Percentiles rank a stretch among this genome's conserved stretches.
These are phyloP conservation scores for Knufia fluminis DNA, from an alignment of 2,329 filamentous ascomycete species.

Conservation along the genomic window DNA sequence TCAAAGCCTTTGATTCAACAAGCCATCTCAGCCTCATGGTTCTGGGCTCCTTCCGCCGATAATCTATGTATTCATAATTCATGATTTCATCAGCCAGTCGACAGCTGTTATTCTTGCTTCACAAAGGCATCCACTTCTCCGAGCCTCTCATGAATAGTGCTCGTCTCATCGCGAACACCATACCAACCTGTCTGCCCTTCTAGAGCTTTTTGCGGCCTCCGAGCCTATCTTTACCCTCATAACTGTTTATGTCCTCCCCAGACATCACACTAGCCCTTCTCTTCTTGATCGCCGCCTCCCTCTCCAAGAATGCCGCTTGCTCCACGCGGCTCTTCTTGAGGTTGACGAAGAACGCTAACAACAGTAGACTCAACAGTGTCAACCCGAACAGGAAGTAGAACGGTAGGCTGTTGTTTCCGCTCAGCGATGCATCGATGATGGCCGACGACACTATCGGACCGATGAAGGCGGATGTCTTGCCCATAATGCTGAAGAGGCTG, in stretches of 20 bases:
- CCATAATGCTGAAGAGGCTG: conserved; percentile 54
- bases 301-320: conserved; percentile 47
- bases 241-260: too few species aligned
- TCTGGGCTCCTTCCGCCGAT: too few species aligned
- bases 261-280: conserved; percentile 18
- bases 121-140: too few species aligned
- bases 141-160: too few species aligned
- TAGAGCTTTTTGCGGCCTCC: background rate
- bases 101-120: too few species aligned
- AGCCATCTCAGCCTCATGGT: too few species aligned
- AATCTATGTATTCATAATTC: too few species aligned
- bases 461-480: conserved; percentile 60
- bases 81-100: too few species aligned
- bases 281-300: conserved; percentile 24
- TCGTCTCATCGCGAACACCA: too few species aligned
- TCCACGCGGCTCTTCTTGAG: conserved; percentile 51
- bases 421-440: conserved; percentile 54
- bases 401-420: conserved; percentile 49
- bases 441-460: conserved; percentile 60
- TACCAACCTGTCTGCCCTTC: background rate
- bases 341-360: conserved; percentile 50
- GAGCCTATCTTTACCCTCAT: background rate
- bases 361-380: conserved; percentile 45
- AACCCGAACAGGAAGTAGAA: conserved; percentile 59
- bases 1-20: too few species aligned